Evolutionary conservation across 768 basidiomycete genomes (phyloP).

Genomic region (Gyrodon lividus): DNA sequence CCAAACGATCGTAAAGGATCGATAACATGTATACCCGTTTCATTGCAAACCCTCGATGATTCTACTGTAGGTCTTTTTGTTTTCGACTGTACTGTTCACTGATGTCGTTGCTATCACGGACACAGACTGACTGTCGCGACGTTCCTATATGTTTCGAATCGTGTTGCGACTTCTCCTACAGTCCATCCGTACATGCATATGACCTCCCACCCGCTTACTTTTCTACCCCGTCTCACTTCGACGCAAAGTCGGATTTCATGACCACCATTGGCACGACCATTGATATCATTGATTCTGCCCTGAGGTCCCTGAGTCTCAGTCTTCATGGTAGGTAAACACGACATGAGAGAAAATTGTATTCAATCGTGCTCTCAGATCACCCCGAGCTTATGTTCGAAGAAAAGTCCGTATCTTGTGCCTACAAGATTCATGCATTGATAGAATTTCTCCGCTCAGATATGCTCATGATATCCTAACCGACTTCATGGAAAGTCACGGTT

Average conservation of each 20-base stretch:
- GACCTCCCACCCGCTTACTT: slow-evolving; percentile 46
- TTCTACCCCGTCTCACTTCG: slow-evolving; percentile 14
- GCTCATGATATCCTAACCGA: slow-evolving; percentile 68
- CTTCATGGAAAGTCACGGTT: slow-evolving; percentile 68
- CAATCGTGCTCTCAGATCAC: slow-evolving; percentile 44
- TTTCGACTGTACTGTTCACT: neutral
- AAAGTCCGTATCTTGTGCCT: slow-evolving; percentile 39
- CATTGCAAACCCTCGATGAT: neutral
- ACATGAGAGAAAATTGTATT: neutral
- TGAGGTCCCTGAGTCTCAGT: slow-evolving; percentile 64
- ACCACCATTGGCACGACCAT: slow-evolving; percentile 54
- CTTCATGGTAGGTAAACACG: slow-evolving; percentile 58
- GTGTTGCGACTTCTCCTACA: slow-evolving; percentile 44
- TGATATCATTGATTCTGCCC: slow-evolving; percentile 47
- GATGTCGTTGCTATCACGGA: neutral
- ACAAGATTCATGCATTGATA: slow-evolving; percentile 2
- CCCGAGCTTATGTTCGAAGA: slow-evolving; percentile 70
- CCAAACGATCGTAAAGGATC: slow-evolving; percentile 5
- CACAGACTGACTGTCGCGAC: slow-evolving; percentile 12
- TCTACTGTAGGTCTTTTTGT: slow-evolving; percentile 8
- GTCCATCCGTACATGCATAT: slow-evolving; percentile 16
- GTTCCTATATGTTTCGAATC: slow-evolving; percentile 37
- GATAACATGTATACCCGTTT: neutral
- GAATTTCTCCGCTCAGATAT: slow-evolving; percentile 41
- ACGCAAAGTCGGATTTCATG: slow-evolving; percentile 38